Evolutionary conservation across 83 land plant genomes (phyloP).

Genomic region (Picea engelmannii): DNA sequence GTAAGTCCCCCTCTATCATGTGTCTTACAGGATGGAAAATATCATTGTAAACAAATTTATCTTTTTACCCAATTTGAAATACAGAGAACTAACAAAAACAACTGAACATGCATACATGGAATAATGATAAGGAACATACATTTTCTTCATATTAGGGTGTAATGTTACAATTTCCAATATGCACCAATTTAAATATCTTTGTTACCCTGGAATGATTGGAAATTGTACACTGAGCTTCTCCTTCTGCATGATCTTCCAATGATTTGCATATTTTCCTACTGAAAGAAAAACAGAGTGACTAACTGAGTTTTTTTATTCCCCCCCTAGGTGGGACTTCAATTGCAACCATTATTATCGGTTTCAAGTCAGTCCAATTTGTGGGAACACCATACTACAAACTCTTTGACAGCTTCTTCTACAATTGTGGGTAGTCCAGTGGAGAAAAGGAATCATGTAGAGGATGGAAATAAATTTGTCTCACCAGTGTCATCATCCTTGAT

Average conservation of each 20-base stretch:
- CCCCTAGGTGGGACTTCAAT: constrained; percentile 1
- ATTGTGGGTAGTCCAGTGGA: too few species aligned
- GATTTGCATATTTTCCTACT: constrained; percentile 1
- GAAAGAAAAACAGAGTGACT: not conserved
- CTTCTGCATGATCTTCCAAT: not conserved
- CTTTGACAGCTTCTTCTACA: constrained; percentile 12
- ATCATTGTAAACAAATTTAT: not conserved
- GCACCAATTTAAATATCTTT: not conserved
- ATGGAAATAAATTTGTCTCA: too few species aligned
- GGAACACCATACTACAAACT: constrained; percentile 49
- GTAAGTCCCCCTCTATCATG: not conserved
- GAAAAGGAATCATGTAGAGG: too few species aligned
- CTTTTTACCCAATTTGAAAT: not conserved
- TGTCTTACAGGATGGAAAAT: not conserved
- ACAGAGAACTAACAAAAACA: not conserved
- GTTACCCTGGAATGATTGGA: not conserved
- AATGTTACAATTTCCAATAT: not conserved
- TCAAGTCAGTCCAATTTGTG: constrained; percentile 43
- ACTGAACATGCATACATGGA: too few species aligned
- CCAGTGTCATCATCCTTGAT: too few species aligned
- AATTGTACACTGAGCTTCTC: not conserved
- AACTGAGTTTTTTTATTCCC: not conserved
- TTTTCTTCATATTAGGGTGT: constrained; percentile 11
- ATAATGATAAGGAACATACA: not conserved
- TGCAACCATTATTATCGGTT: constrained; percentile 20